A percentile compares a stretch with the other conserved stretches of the same genome.
phyloP scores from a whole-genome alignment of 306 rosid species.

The Casuarina glauca region DNA sequence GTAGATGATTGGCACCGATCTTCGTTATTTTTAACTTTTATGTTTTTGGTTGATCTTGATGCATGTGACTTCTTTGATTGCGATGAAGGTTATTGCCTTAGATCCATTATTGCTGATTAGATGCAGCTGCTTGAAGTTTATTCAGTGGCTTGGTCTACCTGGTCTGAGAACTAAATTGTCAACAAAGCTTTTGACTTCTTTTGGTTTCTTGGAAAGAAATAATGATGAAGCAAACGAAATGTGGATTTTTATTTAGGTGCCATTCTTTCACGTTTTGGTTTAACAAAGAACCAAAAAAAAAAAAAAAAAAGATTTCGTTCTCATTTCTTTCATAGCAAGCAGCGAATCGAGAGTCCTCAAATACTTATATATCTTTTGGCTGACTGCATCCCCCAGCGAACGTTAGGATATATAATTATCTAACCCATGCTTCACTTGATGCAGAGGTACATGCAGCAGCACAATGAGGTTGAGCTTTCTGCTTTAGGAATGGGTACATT shows the following conservation, averaged over 20 bases:
- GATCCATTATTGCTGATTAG: not conserved
- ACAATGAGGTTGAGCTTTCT: conserved; percentile 96
- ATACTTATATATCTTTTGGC: too few species aligned
- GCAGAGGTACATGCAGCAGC: conserved; percentile 96
- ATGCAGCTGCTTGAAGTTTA: not conserved
- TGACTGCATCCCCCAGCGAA: too few species aligned
- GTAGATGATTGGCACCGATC: too few species aligned
- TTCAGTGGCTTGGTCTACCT: not conserved
- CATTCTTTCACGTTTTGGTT: not conserved
- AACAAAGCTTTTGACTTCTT: not conserved
- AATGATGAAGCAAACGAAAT: not conserved
- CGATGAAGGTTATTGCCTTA: too few species aligned
- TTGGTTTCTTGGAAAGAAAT: not conserved
- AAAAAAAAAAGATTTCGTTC: too few species aligned
- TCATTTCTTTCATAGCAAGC: too few species aligned
- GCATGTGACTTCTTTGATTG: too few species aligned
- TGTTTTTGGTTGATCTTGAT: too few species aligned
- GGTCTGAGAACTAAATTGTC: not conserved
- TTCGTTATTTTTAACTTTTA: too few species aligned
- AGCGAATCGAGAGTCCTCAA: too few species aligned
- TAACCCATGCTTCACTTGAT: conserved; percentile 28
- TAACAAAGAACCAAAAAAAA: too few species aligned
- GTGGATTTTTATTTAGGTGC: not conserved
- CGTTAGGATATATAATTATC: not conserved
- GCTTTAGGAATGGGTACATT: conserved; percentile 93